Conservation (phyloP, 768 basidiomycete genomes). For the Lyophyllum decastes region DNA sequence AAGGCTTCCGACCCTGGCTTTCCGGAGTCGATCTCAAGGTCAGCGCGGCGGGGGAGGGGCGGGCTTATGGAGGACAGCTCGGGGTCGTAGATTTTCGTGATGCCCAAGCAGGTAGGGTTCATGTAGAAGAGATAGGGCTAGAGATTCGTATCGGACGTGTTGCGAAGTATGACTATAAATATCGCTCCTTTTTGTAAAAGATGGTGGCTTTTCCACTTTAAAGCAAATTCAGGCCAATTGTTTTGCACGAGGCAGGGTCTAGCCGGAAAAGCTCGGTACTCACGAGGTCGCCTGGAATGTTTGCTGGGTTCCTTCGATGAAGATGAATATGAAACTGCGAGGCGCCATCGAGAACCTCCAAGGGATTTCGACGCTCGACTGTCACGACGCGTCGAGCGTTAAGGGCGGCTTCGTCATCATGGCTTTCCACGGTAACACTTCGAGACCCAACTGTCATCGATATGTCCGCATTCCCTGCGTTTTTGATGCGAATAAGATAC, state of each 20-base stretch:
- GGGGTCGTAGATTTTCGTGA: constrained; percentile 58
- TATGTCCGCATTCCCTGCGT: constrained; percentile 47
- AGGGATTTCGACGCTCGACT: constrained; percentile 31
- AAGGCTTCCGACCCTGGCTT: constrained; percentile 46
- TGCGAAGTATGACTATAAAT: constrained; percentile 51
- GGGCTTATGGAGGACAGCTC: constrained; percentile 32
- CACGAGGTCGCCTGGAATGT: constrained; percentile 47
- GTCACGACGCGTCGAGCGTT: constrained; percentile 36
- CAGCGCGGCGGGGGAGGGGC: constrained; percentile 43
- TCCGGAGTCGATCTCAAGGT: constrained; percentile 43
- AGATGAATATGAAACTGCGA: constrained; percentile 63
- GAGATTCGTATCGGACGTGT: constrained; percentile 50
- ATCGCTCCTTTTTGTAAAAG: constrained; percentile 40
- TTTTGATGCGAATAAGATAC: constrained; percentile 48
- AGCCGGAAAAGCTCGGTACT: constrained; percentile 55
- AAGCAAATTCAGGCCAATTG: constrained; percentile 47
- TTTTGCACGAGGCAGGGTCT: constrained; percentile 44
- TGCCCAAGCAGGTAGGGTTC: constrained; percentile 56
- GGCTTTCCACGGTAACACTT: constrained; percentile 44
- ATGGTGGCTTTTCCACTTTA: constrained; percentile 49
- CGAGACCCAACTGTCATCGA: constrained; percentile 45
- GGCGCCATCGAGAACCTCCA: constrained; percentile 53
- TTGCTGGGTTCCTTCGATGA: constrained; percentile 47
- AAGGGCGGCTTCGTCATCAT: constrained; percentile 41
- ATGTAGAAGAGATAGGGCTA: constrained; percentile 68